Conservation (phyloP, 176 grass and related monocot species). For the Puya raimondii region DNA sequence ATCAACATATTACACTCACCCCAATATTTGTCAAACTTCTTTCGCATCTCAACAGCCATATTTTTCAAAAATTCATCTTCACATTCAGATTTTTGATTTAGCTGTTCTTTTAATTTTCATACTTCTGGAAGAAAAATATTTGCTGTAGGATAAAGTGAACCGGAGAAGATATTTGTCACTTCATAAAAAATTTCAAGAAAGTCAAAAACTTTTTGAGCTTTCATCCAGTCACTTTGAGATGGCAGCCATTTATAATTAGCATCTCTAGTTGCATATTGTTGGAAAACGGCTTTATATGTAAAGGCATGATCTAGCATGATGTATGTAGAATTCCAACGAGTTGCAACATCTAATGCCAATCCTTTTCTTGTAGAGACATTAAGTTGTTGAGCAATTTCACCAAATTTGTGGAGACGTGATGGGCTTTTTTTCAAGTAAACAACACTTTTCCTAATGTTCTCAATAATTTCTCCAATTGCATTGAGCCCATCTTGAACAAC, state of each 20-base stretch:
- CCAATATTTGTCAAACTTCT: neutral
- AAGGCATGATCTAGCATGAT: neutral
- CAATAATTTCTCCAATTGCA: neutral
- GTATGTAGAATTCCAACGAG: neutral
- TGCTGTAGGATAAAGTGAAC: neutral
- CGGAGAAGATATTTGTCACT: neutral
- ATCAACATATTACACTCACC: neutral
- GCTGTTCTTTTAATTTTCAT: neutral
- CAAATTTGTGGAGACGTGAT: neutral
- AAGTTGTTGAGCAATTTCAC: neutral
- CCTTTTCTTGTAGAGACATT: neutral
- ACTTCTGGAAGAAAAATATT: neutral
- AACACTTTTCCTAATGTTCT: neutral
- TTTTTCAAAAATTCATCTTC: neutral
- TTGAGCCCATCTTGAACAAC: neutral
- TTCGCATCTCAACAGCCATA: neutral
- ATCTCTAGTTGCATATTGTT: neutral
- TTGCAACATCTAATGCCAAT: neutral
- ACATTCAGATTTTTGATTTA: neutral
- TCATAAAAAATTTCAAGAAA: too few species aligned
- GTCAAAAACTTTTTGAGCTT: neutral
- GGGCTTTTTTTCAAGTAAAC: neutral
- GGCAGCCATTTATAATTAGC: neutral
- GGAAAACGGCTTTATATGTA: neutral
- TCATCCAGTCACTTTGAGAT: neutral